Evolutionary conservation across 2,329 filamentous ascomycete species (phyloP).

Genomic region (Emydomyces testavorans): DNA sequence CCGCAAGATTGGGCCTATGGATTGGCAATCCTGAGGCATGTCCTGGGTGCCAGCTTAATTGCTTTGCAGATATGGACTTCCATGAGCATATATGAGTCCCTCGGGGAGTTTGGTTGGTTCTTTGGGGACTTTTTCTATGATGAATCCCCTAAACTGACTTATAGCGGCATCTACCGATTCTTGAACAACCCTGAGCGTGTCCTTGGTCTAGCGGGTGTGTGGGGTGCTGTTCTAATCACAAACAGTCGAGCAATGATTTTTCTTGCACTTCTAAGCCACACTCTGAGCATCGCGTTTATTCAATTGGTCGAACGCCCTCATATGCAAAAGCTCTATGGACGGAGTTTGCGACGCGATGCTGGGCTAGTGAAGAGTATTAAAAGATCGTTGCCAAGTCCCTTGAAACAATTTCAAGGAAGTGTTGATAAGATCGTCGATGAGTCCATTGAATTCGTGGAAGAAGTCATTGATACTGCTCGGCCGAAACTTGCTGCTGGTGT

Average conservation of each 20-base stretch:
- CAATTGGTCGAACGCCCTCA: conserved; percentile 91
- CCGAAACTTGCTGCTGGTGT: conserved; percentile 80
- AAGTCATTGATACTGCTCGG: conserved; percentile 72
- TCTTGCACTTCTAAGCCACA: conserved; percentile 73
- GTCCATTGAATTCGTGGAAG: conserved; percentile 78
- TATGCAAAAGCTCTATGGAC: conserved; percentile 95
- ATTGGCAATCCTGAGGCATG: conserved; percentile 74
- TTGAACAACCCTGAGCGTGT: conserved; percentile 95
- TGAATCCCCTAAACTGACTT: conserved; percentile 74
- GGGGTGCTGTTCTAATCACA: conserved; percentile 88
- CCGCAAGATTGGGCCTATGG: conserved; percentile 79
- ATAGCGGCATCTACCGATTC: conserved; percentile 95
- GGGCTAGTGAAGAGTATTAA: conserved; percentile 87
- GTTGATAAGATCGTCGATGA: conserved; percentile 79
- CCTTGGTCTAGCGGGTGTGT: conserved; percentile 85
- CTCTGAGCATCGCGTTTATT: conserved; percentile 75
- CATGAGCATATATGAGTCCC: conserved; percentile 82
- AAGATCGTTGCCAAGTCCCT: conserved; percentile 68
- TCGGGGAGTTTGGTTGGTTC: conserved; percentile 98
- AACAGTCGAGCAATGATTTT: conserved; percentile 79
- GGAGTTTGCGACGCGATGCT: conserved; percentile 70
- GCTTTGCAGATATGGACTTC: conserved; percentile 87
- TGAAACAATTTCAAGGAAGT: conserved; percentile 73
- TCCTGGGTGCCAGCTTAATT: conserved; percentile 68
- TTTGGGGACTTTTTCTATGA: conserved; percentile 99